Conservation (phyloP, 192 early-diverging fungal species). For the Chytriomyces hyalinus region DNA sequence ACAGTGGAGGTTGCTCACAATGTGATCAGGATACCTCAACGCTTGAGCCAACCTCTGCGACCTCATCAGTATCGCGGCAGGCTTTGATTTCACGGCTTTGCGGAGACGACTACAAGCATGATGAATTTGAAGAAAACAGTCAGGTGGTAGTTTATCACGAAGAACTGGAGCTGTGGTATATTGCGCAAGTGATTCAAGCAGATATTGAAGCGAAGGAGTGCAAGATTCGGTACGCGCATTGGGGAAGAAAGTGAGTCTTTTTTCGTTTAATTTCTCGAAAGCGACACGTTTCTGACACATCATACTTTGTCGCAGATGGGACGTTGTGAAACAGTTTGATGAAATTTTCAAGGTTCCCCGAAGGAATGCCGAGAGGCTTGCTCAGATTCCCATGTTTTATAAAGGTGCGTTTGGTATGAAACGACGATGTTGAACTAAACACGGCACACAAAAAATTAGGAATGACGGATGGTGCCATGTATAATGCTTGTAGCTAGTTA, state of each 20-base stretch:
- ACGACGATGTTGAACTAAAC: background rate
- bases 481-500: background rate
- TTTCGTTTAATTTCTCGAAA: too few relatives aligned
- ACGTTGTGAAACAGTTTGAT: background rate
- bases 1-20: background rate
- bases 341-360: background rate
- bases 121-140: background rate
- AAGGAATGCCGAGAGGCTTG: background rate
- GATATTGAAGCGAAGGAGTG: background rate
- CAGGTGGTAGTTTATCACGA: constrained; percentile 16
- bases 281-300: too few relatives aligned
- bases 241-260: constrained; percentile 19
- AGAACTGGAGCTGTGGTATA: constrained; percentile 10
- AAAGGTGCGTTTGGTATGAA: background rate
- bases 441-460: background rate
- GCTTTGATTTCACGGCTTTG: background rate
- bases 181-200: constrained; percentile 10
- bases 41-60: background rate
- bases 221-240: constrained; percentile 18
- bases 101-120: background rate
- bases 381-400: background rate
- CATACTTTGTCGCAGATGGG: background rate
- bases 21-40: background rate
- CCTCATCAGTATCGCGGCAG: too few relatives aligned
- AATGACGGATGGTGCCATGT: background rate